These are phyloP conservation scores for Quercus tomentella DNA, from an alignment of 331 rosid species.

Conservation along the genomic window DNA sequence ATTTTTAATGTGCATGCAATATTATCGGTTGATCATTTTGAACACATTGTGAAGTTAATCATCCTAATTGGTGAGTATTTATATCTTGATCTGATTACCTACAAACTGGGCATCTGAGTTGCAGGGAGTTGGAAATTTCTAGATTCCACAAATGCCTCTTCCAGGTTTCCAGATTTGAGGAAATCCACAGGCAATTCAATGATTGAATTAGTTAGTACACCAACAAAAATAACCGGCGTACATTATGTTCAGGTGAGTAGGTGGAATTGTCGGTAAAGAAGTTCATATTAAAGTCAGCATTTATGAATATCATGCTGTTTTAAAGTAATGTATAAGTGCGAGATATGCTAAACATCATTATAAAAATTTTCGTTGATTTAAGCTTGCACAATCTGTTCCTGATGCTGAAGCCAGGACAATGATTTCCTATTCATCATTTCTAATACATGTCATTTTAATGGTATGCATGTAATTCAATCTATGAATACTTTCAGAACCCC, in stretches of 20 bases:
- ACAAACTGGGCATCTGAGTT: slow-evolving; percentile 27
- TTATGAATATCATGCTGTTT: not conserved
- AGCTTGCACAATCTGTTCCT: not conserved
- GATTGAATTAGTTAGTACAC: slow-evolving; percentile 75
- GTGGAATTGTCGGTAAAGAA: slow-evolving; percentile 11
- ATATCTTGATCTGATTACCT: slow-evolving; percentile 20
- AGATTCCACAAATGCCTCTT: slow-evolving; percentile 66
- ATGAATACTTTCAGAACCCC: not conserved
- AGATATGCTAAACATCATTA: not conserved
- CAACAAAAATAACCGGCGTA: slow-evolving; percentile 86
- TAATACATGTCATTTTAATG: not conserved
- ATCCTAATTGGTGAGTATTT: slow-evolving; percentile 6
- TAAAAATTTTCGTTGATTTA: not conserved
- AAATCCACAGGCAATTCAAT: slow-evolving; percentile 69
- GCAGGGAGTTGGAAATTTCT: slow-evolving; percentile 82
- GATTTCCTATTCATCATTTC: not conserved
- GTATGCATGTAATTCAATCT: not conserved
- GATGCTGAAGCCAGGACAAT: not conserved
- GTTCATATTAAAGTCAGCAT: slow-evolving; percentile 16
- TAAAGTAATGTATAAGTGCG: not conserved
- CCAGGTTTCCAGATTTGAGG: slow-evolving; percentile 75
- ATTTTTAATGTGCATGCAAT: not conserved
- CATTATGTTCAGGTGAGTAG: slow-evolving; percentile 83
- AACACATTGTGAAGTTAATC: not conserved
- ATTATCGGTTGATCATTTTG: not conserved